A percentile compares a stretch with the other conserved stretches of the same genome.
Evolutionary conservation across 2,329 filamentous ascomycete species (phyloP).

Genomic region (Thielaviopsis musarum): DNA sequence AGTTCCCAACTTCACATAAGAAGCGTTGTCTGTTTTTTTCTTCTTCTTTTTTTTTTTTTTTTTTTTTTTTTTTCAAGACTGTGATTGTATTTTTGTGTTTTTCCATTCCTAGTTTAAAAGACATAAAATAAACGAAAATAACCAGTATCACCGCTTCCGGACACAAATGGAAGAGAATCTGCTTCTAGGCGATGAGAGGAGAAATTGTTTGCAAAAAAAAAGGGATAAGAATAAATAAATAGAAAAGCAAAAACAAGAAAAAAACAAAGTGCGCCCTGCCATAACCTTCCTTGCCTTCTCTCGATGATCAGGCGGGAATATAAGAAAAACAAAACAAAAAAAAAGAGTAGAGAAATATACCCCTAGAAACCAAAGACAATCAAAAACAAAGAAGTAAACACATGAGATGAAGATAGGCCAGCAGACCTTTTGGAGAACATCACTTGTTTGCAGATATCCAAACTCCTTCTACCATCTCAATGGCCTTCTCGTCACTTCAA

Average conservation of each 20-base stretch:
- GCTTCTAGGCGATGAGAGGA: not conserved
- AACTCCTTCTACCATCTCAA: not conserved
- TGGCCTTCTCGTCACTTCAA: not conserved
- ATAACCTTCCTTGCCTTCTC: constrained; percentile 1
- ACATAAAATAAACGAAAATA: not conserved
- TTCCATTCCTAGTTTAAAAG: not conserved
- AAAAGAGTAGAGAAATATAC: constrained; percentile 1
- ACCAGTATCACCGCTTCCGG: not conserved
- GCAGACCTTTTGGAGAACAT: not conserved
- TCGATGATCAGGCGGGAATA: not conserved
- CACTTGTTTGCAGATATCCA: not conserved
- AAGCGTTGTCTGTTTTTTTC: too few species aligned
- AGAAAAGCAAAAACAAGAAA: not conserved
- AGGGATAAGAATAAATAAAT: not conserved
- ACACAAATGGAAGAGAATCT: not conserved
- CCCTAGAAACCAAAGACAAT: not conserved
- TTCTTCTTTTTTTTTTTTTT: too few species aligned
- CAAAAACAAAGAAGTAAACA: not conserved
- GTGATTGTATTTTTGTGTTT: not conserved
- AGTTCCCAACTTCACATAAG: too few species aligned
- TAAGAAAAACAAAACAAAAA: constrained; percentile 3
- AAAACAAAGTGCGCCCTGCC: not conserved
- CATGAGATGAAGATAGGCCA: not conserved
- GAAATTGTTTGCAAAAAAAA: not conserved
- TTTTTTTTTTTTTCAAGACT: too few species aligned